Percentiles rank a stretch among this genome's conserved stretches.
These are phyloP conservation scores for Maudiozyma bulderi DNA, from an alignment of 805 yeast genomes.

Conservation along the genomic window DNA sequence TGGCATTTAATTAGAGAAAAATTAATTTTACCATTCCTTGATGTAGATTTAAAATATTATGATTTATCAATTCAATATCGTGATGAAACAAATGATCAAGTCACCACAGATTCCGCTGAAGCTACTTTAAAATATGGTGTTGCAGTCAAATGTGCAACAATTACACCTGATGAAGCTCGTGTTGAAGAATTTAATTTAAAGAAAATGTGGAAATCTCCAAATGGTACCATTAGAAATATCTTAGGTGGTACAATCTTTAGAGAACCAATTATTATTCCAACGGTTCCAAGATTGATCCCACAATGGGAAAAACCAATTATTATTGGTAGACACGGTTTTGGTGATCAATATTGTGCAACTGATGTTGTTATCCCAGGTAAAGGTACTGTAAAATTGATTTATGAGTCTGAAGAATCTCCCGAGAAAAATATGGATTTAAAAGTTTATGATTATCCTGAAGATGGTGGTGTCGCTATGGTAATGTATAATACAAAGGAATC, in stretches of 20 bases:
- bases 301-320: conserved; percentile 93
- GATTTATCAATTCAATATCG: conserved; percentile 82
- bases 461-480: conserved; percentile 69
- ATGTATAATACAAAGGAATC: conserved; percentile 96
- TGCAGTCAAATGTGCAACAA: conserved; percentile 95
- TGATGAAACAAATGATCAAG: conserved; percentile 80
- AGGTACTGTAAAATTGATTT: conserved; percentile 70
- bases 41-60: conserved; percentile 82
- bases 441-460: conserved; percentile 43
- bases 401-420: conserved; percentile 55
- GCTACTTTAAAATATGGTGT: conserved; percentile 86
- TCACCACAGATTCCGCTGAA: conserved; percentile 80
- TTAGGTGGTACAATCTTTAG: conserved; percentile 95
- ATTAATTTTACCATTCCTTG: conserved; percentile 74
- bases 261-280: conserved; percentile 87
- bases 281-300: conserved; percentile 80
- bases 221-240: conserved; percentile 93
- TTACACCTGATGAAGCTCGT: conserved; percentile 96
- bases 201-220: conserved; percentile 96
- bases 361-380: conserved; percentile 57
- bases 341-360: conserved; percentile 93
- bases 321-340: conserved; percentile 95
- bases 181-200: conserved; percentile 84
- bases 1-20: conserved; percentile 86
- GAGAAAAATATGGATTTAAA: conserved; percentile 23